Evolutionary conservation across 2,329 filamentous ascomycete genomes (phyloP), one percentile per base, ranked within the genome.

Genomic region (Elsinoe ampelina): DNA sequence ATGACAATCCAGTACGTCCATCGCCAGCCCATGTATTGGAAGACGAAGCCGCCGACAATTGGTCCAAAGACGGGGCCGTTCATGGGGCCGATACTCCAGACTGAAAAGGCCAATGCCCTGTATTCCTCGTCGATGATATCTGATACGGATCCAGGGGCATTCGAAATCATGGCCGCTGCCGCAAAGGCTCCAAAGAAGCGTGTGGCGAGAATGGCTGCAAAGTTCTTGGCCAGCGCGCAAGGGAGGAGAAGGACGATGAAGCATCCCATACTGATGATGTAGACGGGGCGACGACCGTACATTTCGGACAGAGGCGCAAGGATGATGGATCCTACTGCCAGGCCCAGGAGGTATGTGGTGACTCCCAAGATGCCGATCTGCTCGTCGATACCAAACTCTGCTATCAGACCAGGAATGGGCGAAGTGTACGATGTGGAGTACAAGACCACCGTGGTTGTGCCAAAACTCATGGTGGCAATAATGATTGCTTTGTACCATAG

Each of bases 21-120:
- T 30, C 90, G 75, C 91, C 91, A 96, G 10, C 89, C 89, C 2
- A 93, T 74, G 61, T 86, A 83, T 68, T 90, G 77, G 62, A 75
- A 88, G 1, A 87, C 81, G 63, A 95, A 95, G 0, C 90, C 90
- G 19, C 90, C 90, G 34, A 95, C 84, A 0, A 91, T 72, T 0
- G 86, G 85, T 0, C 85, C 84, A 30, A 83, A 73, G 0, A 71
- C 69, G 13, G 67, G 66, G 13, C 86, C 90, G 65, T 95, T 95
- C 68, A 95, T 80, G 0, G 91, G 90, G 0, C 89, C 90, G 55
- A 95, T 83, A 59, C 79, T 82, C 83, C 89, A 95, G 34, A 95
- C 77, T 3, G 84, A 88, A 71, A 95, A 89, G 41, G 85, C 85
- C n/a, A 93, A 72, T 2, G 89, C 88, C 13, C 91, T 83, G 64